Evolutionary conservation across 2,329 filamentous ascomycete genomes (phyloP).

Genomic region (Knufia petricola): DNA sequence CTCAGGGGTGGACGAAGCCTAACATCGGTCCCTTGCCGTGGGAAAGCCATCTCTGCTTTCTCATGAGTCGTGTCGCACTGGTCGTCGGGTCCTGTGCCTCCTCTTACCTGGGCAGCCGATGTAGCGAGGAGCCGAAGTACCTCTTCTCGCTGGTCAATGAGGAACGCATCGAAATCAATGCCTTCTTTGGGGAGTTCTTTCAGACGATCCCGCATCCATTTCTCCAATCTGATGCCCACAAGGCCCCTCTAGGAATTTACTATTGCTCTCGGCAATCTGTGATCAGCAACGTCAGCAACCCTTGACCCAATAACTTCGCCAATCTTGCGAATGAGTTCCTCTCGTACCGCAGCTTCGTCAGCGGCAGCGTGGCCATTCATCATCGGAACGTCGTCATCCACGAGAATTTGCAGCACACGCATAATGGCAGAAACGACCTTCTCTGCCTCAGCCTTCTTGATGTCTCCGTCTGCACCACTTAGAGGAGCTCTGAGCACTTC

Average conservation of each 20-base stretch:
- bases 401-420: constrained; percentile 45
- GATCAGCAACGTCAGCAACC: constrained; percentile 34
- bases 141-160: no score
- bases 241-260: constrained; percentile 18
- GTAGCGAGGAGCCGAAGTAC: no score
- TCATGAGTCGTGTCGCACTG: no score
- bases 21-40: no score
- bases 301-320: constrained; percentile 33
- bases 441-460: constrained; percentile 49
- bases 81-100: no score
- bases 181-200: no score
- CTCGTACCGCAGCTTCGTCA: constrained; percentile 30
- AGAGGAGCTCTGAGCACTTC: constrained; percentile 48
- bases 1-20: no score
- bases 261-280: constrained; percentile 32
- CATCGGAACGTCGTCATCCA: constrained; percentile 34
- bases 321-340: constrained; percentile 37
- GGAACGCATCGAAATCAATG: no score
- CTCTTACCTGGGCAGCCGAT: no score
- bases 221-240: background rate
- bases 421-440: constrained; percentile 51
- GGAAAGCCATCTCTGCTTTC: no score
- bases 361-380: constrained; percentile 31
- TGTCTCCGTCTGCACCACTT: constrained; percentile 40
- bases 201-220: no score